Percentiles rank a stretch among this genome's conserved stretches.
These are phyloP conservation scores for Hypholoma fasciculare DNA, from an alignment of 768 basidiomycete genomes.

Conservation along the genomic window DNA sequence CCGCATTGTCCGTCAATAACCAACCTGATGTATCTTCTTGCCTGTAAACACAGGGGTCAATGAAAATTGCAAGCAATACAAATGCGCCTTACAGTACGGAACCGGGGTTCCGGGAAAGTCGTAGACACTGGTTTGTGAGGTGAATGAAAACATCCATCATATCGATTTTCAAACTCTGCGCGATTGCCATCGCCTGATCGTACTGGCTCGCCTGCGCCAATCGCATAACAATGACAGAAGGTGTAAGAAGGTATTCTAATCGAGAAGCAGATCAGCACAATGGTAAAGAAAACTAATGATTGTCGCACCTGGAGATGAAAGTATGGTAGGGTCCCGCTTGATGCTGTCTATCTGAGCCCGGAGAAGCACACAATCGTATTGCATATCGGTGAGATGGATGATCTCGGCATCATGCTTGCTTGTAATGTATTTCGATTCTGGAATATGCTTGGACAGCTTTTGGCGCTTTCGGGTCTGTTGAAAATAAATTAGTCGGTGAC, in stretches of 20 bases:
- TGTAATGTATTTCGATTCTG: slow-evolving; percentile 65
- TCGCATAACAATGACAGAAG: slow-evolving; percentile 69
- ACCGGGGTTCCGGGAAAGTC: slow-evolving; percentile 65
- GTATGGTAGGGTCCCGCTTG: slow-evolving; percentile 60
- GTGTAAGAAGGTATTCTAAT: slow-evolving; percentile 54
- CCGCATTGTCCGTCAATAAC: slow-evolving; percentile 78
- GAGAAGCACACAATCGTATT: slow-evolving; percentile 74
- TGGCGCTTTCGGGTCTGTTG: slow-evolving; percentile 67
- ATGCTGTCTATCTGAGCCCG: slow-evolving; percentile 78
- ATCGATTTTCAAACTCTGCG: slow-evolving; percentile 75
- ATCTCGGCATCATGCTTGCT: slow-evolving; percentile 75
- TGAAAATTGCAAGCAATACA: not conserved
- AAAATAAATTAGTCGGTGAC: slow-evolving; percentile 10
- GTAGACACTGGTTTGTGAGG: slow-evolving; percentile 77
- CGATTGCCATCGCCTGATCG: slow-evolving; percentile 76
- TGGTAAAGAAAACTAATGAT: slow-evolving; percentile 23
- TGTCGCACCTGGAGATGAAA: slow-evolving; percentile 64
- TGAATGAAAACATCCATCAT: slow-evolving; percentile 85
- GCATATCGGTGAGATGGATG: slow-evolving; percentile 76
- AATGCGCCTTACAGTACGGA: slow-evolving; percentile 45
- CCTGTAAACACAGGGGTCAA: slow-evolving; percentile 35
- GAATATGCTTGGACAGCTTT: slow-evolving; percentile 73
- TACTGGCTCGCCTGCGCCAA: slow-evolving; percentile 79
- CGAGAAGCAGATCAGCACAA: slow-evolving; percentile 11
- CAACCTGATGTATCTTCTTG: slow-evolving; percentile 76